phyloP scores from a whole-genome alignment of 108 stramenopile genomes.

The Cyclotella atomus region DNA sequence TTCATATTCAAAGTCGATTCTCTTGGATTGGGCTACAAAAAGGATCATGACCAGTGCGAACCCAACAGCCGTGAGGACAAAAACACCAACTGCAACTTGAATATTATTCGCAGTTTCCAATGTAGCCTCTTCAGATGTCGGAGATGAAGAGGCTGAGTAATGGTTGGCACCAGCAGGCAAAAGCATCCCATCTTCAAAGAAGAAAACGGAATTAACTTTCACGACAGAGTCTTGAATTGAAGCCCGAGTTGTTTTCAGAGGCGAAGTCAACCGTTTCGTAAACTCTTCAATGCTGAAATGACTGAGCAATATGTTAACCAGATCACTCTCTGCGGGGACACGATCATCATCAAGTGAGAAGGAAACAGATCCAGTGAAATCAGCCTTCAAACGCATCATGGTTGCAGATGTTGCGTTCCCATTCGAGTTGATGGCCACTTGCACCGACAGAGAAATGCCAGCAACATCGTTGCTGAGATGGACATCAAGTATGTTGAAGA shows the following conservation, averaged over 20 bases:
- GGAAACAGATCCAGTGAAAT: slow-evolving; percentile 26
- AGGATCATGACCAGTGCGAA: slow-evolving; percentile 6
- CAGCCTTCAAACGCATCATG: slow-evolving; percentile 30
- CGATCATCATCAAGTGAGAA: slow-evolving; percentile 19
- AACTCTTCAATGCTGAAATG: slow-evolving; percentile 38
- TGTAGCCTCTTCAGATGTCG: background rate
- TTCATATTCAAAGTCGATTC: slow-evolving; percentile 1
- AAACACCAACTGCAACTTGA: slow-evolving; percentile 5
- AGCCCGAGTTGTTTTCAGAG: background rate
- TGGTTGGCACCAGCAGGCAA: slow-evolving; percentile 11
- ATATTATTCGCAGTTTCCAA: background rate
- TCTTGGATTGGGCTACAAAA: slow-evolving; percentile 1
- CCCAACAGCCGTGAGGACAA: background rate
- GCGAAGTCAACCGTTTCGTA: slow-evolving; percentile 13
- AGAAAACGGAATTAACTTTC: slow-evolving; percentile 41
- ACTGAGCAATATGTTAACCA: slow-evolving; percentile 23
- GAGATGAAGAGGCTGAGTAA: background rate
- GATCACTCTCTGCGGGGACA: slow-evolving; percentile 18
- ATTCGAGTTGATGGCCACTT: slow-evolving; percentile 2
- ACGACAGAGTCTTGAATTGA: slow-evolving; percentile 4
- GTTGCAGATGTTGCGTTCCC: background rate
- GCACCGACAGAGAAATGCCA: slow-evolving; percentile 23
- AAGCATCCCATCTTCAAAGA: slow-evolving; percentile 30
- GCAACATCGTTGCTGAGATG: slow-evolving; percentile 13
- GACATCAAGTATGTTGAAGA: slow-evolving; percentile 25